Evolutionary conservation across 2,329 filamentous ascomycete species (phyloP), one percentile per base, ranked within the genome.

Genomic region (Apiospora koreana): DNA sequence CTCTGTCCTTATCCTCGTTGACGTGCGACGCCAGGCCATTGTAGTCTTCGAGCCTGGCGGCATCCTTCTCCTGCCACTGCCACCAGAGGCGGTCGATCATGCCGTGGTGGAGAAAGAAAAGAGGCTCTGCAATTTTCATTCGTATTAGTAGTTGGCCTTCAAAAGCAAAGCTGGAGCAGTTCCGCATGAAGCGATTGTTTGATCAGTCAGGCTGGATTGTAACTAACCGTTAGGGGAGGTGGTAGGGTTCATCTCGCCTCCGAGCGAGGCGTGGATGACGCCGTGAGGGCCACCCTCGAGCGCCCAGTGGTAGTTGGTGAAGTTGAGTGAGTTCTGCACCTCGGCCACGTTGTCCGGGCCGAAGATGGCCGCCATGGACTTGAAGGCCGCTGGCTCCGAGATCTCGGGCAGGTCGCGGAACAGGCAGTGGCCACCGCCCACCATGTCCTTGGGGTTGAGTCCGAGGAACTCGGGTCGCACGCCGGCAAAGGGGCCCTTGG

Each of bases 401-500:
- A 25, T 25, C 42, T 72, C 67, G 64, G 64, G 58, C 9, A 73
- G 69, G 2, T 38, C 18, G 43, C 72, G 75, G 4, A 72, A 74
- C 12, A 82, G 71, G 65, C 72, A 73, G 54, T 72, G 72, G 43
- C 64, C 64, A 38, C 64, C 64, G n/a, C 6, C 64, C 1, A 43
- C 23, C n/a, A 38, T 67, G 3, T 71, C 62, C 45, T 73, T 78
- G 23, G 64, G 64, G 12, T 0, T 65, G 73, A 71, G 1, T 48
- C 28, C 6, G 67, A 65, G 0, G 41, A 54, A 1, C 70, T 31
- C 14, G 74, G 50, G 9, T 73, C 68, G 4, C 50, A 69, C 73
- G 70, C 74, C 38, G 18, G 73, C 72, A 69, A 81, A 82, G 1
- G 80, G 79, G 0, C 80, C 80, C 38, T 74, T 70, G 42, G 72